Evolutionary conservation across 306 rosid genomes (phyloP).

Genomic region (Vigna reflexopilosa): DNA sequence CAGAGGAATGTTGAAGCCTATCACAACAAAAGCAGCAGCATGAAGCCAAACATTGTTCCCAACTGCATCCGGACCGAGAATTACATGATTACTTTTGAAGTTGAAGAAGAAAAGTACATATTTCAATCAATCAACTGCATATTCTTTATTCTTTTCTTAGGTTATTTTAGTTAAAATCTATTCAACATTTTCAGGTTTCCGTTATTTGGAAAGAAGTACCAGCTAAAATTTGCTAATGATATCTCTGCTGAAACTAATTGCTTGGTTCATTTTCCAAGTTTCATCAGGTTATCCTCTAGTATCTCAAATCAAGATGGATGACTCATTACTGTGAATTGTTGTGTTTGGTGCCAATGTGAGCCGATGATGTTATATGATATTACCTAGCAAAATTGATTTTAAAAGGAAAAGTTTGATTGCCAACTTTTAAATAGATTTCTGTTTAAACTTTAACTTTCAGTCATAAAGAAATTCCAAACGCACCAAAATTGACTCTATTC

Average conservation of each 20-base stretch:
- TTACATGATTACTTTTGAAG: conserved; percentile 94
- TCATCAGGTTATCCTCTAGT: conserved; percentile 72
- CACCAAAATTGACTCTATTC: conserved; percentile 21
- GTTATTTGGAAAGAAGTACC: conserved; percentile 93
- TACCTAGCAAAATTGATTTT: conserved; percentile 29
- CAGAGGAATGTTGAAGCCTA: conserved; percentile 98
- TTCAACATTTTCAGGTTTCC: conserved; percentile 76
- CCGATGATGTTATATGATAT: conserved; percentile 24
- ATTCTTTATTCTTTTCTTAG: conserved; percentile 38
- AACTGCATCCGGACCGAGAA: conserved; percentile 97
- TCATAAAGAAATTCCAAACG: conserved; percentile 13
- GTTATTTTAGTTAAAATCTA: conserved; percentile 38
- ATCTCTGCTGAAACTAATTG: conserved; percentile 81
- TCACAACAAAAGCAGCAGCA: conserved; percentile 84
- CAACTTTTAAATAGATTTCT: neutral
- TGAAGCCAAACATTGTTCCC: conserved; percentile 98
- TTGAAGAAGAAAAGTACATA: conserved; percentile 95
- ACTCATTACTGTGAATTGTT: conserved; percentile 18
- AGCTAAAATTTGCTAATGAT: conserved; percentile 84
- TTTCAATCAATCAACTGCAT: conserved; percentile 31
- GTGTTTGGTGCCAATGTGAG: conserved; percentile 20
- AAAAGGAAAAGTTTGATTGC: conserved; percentile 21
- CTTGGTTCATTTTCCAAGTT: conserved; percentile 96
- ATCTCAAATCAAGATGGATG: conserved; percentile 38
- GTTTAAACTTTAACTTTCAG: conserved; percentile 19